Percentiles rank a stretch among this genome's conserved stretches.
These are phyloP conservation scores for Blastocystis sp. DNA, from an alignment of 352 stramenopile genomes.

Conservation along the genomic window DNA sequence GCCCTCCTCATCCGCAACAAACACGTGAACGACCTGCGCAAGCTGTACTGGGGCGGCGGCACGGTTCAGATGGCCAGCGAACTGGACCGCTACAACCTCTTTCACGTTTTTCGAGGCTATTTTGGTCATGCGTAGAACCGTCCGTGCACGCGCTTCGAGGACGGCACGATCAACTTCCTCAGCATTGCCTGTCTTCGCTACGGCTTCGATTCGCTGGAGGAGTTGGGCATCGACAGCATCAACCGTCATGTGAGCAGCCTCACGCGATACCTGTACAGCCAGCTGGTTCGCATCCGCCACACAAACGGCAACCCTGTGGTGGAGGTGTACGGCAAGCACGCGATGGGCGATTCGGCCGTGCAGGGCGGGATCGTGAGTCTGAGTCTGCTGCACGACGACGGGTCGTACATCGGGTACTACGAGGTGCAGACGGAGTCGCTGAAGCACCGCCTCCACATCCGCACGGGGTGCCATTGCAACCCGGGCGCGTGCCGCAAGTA, in stretches of 20 bases:
- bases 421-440: constrained; percentile 75
- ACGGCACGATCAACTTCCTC: constrained; percentile 77
- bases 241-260: constrained; percentile 58
- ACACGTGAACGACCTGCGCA: constrained; percentile 60
- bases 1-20: constrained; percentile 76
- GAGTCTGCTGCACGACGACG: constrained; percentile 75
- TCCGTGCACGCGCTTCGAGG: constrained; percentile 67
- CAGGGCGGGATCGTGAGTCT: constrained; percentile 75
- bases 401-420: constrained; percentile 77
- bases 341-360: constrained; percentile 18
- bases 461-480: constrained; percentile 82
- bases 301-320: constrained; percentile 75
- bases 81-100: background rate
- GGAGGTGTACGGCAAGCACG: constrained; percentile 75
- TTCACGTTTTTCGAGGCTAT: constrained; percentile 11
- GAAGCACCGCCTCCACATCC: constrained; percentile 78
- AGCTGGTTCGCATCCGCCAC: background rate
- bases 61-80: constrained; percentile 71
- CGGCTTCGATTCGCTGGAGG: constrained; percentile 76
- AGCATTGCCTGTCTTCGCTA: constrained; percentile 74
- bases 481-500: constrained; percentile 76
- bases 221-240: constrained; percentile 74
- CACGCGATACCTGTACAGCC: constrained; percentile 62
- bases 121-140: constrained; percentile 25
- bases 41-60: constrained; percentile 76